phyloP scores from a whole-genome alignment of 495 filamentous ascomycete species.

The Wilcoxina mikolae region DNA sequence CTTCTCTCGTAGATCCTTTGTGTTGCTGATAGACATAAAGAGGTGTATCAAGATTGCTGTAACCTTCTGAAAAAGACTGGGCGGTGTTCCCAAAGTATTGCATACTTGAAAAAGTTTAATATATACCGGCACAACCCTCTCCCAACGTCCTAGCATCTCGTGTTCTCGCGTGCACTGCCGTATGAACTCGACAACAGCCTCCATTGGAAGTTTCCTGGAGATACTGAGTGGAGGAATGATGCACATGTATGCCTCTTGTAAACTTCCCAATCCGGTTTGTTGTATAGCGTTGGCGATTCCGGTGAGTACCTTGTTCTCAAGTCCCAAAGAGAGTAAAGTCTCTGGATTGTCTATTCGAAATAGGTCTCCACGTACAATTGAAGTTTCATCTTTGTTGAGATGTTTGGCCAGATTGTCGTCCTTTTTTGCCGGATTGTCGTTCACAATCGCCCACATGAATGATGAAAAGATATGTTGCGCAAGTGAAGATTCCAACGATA shows the following conservation, averaged over 20 bases:
- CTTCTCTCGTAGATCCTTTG: not conserved
- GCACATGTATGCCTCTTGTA: not conserved
- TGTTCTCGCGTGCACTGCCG: not conserved
- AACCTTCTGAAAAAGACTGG: not conserved
- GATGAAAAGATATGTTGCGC: conserved; percentile 14
- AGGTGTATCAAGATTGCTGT: not conserved
- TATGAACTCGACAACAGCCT: not conserved
- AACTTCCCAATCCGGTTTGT: not conserved
- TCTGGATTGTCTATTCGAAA: too few relatives aligned
- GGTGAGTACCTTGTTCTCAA: not conserved
- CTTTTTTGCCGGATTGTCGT: not conserved
- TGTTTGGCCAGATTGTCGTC: not conserved
- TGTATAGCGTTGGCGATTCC: not conserved
- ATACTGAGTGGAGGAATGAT: not conserved
- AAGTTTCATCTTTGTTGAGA: not conserved
- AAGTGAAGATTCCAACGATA: too few relatives aligned
- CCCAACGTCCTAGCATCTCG: not conserved
- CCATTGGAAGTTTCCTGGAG: not conserved
- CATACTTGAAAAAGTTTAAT: not conserved
- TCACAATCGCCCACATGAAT: conserved; percentile 9
- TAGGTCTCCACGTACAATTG: not conserved
- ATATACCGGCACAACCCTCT: not conserved
- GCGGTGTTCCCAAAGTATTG: not conserved
- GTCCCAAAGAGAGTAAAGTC: not conserved
- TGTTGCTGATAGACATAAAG: not conserved